Conservation (phyloP, 140 eudicot genomes). For the Oenanthe javanica region DNA sequence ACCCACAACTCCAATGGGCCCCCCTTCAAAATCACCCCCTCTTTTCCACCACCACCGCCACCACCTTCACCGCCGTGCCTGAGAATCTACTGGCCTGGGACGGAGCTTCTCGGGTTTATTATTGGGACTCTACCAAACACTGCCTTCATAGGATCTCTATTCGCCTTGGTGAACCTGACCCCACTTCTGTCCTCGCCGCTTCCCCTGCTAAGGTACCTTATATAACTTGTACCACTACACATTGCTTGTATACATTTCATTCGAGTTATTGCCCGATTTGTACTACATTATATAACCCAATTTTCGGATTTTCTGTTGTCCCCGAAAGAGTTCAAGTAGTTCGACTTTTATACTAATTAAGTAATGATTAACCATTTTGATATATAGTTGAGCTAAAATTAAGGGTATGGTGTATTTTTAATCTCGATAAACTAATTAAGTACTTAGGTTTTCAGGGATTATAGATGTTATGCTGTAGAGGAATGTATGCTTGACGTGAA, state of each 20-base stretch:
- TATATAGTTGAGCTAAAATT: background rate
- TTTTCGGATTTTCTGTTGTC: too few relatives aligned
- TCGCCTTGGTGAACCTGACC: constrained; percentile 85
- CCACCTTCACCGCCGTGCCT: constrained; percentile 9
- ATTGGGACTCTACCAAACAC: constrained; percentile 50
- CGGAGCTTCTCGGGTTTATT: constrained; percentile 85
- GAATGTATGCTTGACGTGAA: background rate
- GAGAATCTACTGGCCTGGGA: constrained; percentile 83
- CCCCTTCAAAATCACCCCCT: constrained; percentile 80
- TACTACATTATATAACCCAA: background rate
- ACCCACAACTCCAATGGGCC: constrained; percentile 60
- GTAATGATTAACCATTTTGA: background rate
- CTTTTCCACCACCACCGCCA: constrained; percentile 30
- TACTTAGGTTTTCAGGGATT: background rate
- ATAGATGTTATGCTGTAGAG: background rate
- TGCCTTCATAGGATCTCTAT: constrained; percentile 68
- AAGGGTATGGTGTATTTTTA: background rate
- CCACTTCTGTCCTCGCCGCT: constrained; percentile 66
- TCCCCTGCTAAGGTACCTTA: constrained; percentile 68
- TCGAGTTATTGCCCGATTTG: too few relatives aligned
- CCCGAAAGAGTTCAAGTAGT: background rate
- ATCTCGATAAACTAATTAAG: background rate
- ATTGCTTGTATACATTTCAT: too few relatives aligned
- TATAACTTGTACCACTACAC: too few relatives aligned
- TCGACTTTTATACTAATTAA: background rate